A percentile compares a stretch with the other conserved stretches of the same genome.
These are phyloP conservation scores for Phytophthora colocasiae DNA, from an alignment of 352 stramenopile species.

Conservation along the genomic window DNA sequence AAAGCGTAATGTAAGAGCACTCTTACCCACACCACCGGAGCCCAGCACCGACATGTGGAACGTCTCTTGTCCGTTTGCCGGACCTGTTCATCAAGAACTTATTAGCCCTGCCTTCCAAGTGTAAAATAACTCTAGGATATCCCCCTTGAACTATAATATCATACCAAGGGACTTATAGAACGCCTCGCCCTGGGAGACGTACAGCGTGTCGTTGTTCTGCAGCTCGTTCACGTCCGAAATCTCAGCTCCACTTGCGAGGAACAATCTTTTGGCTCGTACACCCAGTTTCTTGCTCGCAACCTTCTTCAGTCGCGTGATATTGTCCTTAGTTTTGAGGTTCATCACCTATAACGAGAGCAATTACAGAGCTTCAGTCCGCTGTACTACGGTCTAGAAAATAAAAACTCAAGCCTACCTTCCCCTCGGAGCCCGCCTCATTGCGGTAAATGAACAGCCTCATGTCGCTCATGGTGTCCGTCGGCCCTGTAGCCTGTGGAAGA, in stretches of 20 bases:
- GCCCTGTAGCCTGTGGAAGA: conserved; percentile 18
- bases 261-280: conserved; percentile 80
- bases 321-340: conserved; percentile 80
- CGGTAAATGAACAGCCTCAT: conserved; percentile 90
- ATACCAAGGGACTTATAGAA: conserved; percentile 84
- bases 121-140: background rate
- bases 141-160: background rate
- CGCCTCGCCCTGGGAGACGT: conserved; percentile 82
- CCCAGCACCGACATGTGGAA: conserved; percentile 90
- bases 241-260: conserved; percentile 81
- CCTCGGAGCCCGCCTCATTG: conserved; percentile 85
- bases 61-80: conserved; percentile 77
- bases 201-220: conserved; percentile 91
- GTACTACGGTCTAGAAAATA: background rate
- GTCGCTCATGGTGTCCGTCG: conserved; percentile 61
- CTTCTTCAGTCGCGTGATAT: conserved; percentile 80
- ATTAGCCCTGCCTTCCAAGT: background rate
- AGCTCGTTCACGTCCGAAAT: conserved; percentile 89
- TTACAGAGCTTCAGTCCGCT: conserved; percentile 9
- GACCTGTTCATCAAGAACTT: conserved; percentile 32
- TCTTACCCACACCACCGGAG: conserved; percentile 92
- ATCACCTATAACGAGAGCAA: conserved; percentile 63
- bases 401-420: conserved; percentile 52
- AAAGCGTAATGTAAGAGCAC: conserved; percentile 90
- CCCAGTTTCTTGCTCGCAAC: conserved; percentile 86